Evolutionary conservation across 2,329 filamentous ascomycete species (phyloP), one percentile per base, ranked within the genome.

Genomic region (Magnaporthiopsis incrustans): DNA sequence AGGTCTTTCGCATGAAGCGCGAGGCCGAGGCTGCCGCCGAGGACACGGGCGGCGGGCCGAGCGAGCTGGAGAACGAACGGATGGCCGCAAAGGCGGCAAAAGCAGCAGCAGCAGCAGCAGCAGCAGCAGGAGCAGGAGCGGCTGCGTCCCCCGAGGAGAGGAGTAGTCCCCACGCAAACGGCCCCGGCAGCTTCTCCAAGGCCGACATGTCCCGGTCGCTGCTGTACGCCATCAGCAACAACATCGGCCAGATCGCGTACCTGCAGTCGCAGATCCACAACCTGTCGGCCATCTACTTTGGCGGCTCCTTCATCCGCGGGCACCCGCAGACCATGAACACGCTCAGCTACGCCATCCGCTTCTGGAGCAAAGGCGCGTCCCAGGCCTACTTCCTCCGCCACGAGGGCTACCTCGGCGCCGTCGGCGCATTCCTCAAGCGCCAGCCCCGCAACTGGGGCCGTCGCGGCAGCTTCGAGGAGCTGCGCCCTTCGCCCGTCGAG

Each of bases 251-350:
- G 78, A 96, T 99, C 70, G 92, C 95, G 58, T 97, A 95, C 75
- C 82, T 99, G n/a, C 95, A 98, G 74, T 95, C 92, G 7, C 93
- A 97, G 74, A 95, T 97, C 73, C 94, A 99, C 77, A 85, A 89
- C 59, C 81, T 98, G 32, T 89, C 91, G 67, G 88, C 94, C 72
- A 98, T 99, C 66, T 99, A 99, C 79, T 99, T 99, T 76, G 95
- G 95, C 27, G 95, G 95, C 30, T 95, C 90, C 8, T 99, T 98
- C 74, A 98, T 99, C 73, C 88, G 95, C 57, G 95, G 95, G 57
- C 95, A 99, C 75, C 87, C 90, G 22, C 95, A 98, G 78, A 99
- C 95, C 15, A 99, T 99, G 86, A 96, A 98, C 76, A 98, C 95
- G 0, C 81, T 99, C 12, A 93, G 90, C 64, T 99, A 97, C 73